Conservation (phyloP, 768 basidiomycete species). For the Russula vinacea region DNA sequence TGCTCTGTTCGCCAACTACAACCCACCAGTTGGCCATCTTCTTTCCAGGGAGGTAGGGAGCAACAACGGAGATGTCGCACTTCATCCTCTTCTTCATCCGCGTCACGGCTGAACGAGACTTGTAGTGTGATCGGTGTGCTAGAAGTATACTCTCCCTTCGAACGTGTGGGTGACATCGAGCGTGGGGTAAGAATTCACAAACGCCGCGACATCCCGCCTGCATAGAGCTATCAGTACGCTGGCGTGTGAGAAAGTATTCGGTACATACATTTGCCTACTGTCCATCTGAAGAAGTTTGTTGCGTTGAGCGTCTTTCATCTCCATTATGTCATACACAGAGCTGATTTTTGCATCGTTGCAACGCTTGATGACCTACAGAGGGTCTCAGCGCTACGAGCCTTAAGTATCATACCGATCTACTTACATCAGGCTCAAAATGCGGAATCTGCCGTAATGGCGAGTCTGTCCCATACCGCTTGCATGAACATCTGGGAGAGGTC, state of each 20-base stretch:
- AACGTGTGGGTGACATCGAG: slow-evolving; percentile 86
- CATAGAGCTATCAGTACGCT: slow-evolving; percentile 27
- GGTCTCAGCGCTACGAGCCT: not conserved
- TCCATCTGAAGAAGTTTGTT: slow-evolving; percentile 82
- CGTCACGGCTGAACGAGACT: slow-evolving; percentile 77
- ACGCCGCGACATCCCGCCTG: slow-evolving; percentile 91
- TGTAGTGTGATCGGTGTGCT: slow-evolving; percentile 78
- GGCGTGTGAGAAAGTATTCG: not conserved
- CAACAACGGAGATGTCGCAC: slow-evolving; percentile 83
- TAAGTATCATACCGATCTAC: slow-evolving; percentile 24
- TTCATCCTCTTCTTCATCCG: slow-evolving; percentile 55
- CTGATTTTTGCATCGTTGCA: slow-evolving; percentile 81
- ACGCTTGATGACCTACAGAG: slow-evolving; percentile 65
- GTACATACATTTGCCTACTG: slow-evolving; percentile 74
- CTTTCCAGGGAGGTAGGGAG: slow-evolving; percentile 86
- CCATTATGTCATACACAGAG: slow-evolving; percentile 96
- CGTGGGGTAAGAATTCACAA: slow-evolving; percentile 97
- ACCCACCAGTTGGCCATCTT: slow-evolving; percentile 99
- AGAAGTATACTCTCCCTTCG: slow-evolving; percentile 85
- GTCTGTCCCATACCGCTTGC: slow-evolving; percentile 98
- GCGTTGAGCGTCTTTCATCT: slow-evolving; percentile 92
- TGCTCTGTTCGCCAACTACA: slow-evolving; percentile 80
- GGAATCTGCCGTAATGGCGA: slow-evolving; percentile 95
- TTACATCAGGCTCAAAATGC: slow-evolving; percentile 87
- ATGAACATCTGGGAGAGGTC: slow-evolving; percentile 98